These are phyloP conservation scores for Talaromyces sp. DNA, from an alignment of 2,329 filamentous ascomycete species.

Conservation along the genomic window DNA sequence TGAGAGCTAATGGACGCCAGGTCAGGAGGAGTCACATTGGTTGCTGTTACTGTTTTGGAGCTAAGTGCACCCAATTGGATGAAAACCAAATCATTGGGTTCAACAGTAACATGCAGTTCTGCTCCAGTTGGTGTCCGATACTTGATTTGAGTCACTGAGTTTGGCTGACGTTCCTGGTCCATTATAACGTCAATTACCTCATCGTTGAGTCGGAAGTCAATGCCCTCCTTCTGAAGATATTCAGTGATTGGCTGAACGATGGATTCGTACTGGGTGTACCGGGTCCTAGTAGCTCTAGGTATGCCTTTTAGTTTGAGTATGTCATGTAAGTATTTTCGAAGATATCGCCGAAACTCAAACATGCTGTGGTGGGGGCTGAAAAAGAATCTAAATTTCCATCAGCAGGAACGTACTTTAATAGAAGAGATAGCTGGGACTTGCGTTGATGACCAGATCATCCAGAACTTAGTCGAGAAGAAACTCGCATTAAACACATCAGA, in stretches of 20 bases:
- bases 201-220: constrained; percentile 30
- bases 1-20: constrained; percentile 12
- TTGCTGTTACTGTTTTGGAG: constrained; percentile 29
- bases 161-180: constrained; percentile 26
- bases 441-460: constrained; percentile 29
- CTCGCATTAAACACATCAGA: constrained; percentile 28
- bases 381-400: constrained; percentile 21
- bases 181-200: constrained; percentile 26
- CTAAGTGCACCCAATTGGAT: constrained; percentile 39
- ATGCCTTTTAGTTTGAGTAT: constrained; percentile 27
- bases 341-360: constrained; percentile 27
- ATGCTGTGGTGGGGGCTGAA: constrained; percentile 29
- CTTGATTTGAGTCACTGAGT: constrained; percentile 33
- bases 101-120: constrained; percentile 27
- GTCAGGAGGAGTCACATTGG: neutral
- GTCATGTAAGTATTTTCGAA: constrained; percentile 28
- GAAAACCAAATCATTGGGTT: constrained; percentile 38
- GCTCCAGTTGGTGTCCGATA: constrained; percentile 25
- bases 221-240: constrained; percentile 27
- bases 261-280: constrained; percentile 30
- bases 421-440: constrained; percentile 11
- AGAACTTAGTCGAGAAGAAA: constrained; percentile 28
- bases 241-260: constrained; percentile 27
- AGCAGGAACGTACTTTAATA: neutral
- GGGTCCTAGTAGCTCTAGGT: constrained; percentile 25